A percentile compares a stretch with the other conserved stretches of the same genome.
Evolutionary conservation across 2,329 filamentous ascomycete species (phyloP).

Genomic region (Xylaria sp.): DNA sequence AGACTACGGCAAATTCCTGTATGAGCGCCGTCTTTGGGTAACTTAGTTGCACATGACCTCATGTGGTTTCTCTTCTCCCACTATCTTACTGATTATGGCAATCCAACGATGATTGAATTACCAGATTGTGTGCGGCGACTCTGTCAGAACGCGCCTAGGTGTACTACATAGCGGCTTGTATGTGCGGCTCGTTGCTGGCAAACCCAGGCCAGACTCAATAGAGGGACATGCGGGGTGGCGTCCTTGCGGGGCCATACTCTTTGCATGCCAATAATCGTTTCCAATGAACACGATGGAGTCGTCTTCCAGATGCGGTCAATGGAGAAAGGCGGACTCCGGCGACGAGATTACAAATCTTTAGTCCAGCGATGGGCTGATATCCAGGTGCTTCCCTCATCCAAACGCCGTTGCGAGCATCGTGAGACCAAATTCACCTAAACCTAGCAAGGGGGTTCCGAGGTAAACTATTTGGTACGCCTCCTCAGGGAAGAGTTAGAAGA

Average conservation of each 20-base stretch:
- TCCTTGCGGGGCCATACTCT: not conserved
- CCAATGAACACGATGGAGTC: not conserved
- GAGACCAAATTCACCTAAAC: slow-evolving; percentile 7
- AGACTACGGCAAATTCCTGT: not conserved
- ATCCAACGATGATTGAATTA: not conserved
- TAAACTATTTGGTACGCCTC: not conserved
- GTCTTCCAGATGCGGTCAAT: not conserved
- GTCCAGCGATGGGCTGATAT: slow-evolving; percentile 15
- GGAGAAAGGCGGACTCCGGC: not conserved
- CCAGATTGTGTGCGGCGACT: not conserved
- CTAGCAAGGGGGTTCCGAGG: not conserved
- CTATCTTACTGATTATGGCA: not conserved
- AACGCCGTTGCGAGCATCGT: slow-evolving; percentile 23
- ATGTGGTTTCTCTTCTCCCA: not conserved
- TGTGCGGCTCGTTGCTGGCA: not conserved
- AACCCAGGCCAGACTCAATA: not conserved
- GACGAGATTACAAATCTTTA: slow-evolving; percentile 13
- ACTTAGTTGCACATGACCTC: not conserved
- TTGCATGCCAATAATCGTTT: not conserved
- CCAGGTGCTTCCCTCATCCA: not conserved
- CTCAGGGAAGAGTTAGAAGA: not conserved
- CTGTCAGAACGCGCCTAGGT: not conserved
- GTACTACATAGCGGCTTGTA: not conserved
- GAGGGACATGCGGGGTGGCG: not conserved
- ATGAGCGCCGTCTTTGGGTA: not conserved